Evolutionary conservation across 2,329 filamentous ascomycete genomes (phyloP), one percentile per base, ranked within the genome.

Genomic region (Penicillium sclerotiorum): DNA sequence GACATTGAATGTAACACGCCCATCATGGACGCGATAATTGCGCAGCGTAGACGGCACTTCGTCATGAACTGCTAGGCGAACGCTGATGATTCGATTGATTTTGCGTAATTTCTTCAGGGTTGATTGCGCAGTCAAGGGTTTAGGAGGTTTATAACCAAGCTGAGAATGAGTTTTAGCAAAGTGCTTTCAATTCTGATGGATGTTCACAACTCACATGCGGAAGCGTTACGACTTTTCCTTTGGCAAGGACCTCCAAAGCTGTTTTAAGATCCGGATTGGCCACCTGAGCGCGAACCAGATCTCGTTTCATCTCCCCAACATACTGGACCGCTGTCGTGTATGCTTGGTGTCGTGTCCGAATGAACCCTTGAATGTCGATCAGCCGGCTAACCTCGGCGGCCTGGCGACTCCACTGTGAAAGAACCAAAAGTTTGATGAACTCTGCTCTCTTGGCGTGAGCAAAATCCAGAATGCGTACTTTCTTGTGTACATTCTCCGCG

Each of bases 201-300:
- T 8, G 3, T 35, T 8, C 28, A 46, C 39, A 49, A 77, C 81
- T 73, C 75, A 89, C 85, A 69, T 94, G 87, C 45, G 92, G 87
- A 77, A 95, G 85, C 80, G 87, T 90, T 4, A 84, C 80, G 20
- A 87, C 87, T 60, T 84, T 85, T 35, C 90, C 90, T 8, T 85
- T 90, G 5, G 89, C 87, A 47, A 99, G 75, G 21, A 96, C 81
- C 62, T 96, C 86, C 37, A 96, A 76, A 7, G 94, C 93, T 17
- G 91, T 96, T 68, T 88, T 88, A 44, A 99, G 78, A 73, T 99
- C 95, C 1, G 94, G 94, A 64, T 91, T 93, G 4, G 89, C 90
- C 64, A 95, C 80, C 61, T 91, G 87, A 36, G 88, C 88, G 61
- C 78, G 80, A 8, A 82, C 80, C 56, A 95, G 79, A 60, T 87